Percentiles rank a stretch among this genome's conserved stretches.
These are phyloP conservation scores for Salix dunnii DNA, from an alignment of 345 rosid genomes.

Conservation along the genomic window DNA sequence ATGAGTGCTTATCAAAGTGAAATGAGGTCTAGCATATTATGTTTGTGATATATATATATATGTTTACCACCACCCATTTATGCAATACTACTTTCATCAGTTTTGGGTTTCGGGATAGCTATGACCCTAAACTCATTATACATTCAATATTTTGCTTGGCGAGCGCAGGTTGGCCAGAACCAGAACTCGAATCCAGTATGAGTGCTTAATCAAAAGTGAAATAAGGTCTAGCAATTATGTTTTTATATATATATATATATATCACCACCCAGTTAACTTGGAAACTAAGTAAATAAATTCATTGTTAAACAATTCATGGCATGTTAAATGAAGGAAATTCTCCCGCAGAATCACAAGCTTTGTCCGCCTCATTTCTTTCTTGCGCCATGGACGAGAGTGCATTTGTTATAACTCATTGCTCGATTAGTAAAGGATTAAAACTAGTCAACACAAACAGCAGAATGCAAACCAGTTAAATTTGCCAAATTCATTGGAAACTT, in stretches of 20 bases:
- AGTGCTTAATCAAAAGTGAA: not conserved
- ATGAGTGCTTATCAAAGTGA: constrained; percentile 16
- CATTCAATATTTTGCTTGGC: constrained; percentile 43
- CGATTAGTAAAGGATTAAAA: no score
- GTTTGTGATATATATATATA: not conserved
- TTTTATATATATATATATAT: not conserved
- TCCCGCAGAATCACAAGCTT: no score
- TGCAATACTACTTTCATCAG: constrained; percentile 57
- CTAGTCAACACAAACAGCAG: no score
- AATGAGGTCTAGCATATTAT: not conserved
- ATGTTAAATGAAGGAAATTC: not conserved
- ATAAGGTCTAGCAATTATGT: not conserved
- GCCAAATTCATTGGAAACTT: no score
- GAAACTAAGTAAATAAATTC: not conserved
- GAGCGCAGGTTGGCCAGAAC: constrained; percentile 36
- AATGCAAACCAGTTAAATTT: no score
- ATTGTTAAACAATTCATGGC: not conserved
- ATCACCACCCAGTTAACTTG: not conserved
- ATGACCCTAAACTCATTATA: constrained; percentile 71
- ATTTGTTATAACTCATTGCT: no score
- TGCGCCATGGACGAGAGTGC: not conserved
- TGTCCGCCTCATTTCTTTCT: not conserved
- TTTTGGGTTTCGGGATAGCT: constrained; percentile 73
- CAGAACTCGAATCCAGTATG: constrained; percentile 48
- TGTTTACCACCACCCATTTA: constrained; percentile 26